Evolutionary conservation across 495 filamentous ascomycete genomes (phyloP).

Genomic region (Talaromyces adpressus): DNA sequence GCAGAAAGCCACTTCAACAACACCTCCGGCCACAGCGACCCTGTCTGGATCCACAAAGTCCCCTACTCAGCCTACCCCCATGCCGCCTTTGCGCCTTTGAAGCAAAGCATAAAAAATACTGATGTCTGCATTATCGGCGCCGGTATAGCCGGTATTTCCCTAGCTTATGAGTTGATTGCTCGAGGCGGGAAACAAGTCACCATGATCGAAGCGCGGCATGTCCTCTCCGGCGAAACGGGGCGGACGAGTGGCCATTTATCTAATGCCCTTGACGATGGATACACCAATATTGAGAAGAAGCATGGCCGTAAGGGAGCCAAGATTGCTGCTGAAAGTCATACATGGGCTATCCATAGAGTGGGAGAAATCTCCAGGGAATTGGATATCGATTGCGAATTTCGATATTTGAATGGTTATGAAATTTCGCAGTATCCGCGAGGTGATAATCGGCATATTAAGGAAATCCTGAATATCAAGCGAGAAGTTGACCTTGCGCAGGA

Average conservation of each 20-base stretch:
- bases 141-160: conserved; percentile 47
- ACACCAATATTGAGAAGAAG: conserved; percentile 40
- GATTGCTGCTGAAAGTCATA: conserved; percentile 45
- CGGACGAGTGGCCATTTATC: conserved; percentile 48
- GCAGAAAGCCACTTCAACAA: conserved; percentile 26
- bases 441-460: conserved; percentile 30
- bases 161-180: conserved; percentile 46
- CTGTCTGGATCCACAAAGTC: conserved; percentile 46
- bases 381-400: conserved; percentile 50
- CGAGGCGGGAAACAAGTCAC: conserved; percentile 36
- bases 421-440: conserved; percentile 31
- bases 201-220: conserved; percentile 48
- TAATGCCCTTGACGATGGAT: conserved; percentile 47
- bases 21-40: conserved; percentile 42
- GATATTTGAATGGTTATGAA: conserved; percentile 36
- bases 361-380: conserved; percentile 39
- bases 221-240: conserved; percentile 46
- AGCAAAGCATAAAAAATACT: conserved; percentile 18
- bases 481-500: neutral
- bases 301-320: conserved; percentile 41
- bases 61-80: conserved; percentile 38
- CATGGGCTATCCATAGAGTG: conserved; percentile 44
- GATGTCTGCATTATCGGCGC: conserved; percentile 48
- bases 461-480: neutral
- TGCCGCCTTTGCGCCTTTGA: conserved; percentile 30